These are phyloP conservation scores for Hymenoscyphus fraxineus DNA, from an alignment of 2,329 filamentous ascomycete species.

Conservation along the genomic window DNA sequence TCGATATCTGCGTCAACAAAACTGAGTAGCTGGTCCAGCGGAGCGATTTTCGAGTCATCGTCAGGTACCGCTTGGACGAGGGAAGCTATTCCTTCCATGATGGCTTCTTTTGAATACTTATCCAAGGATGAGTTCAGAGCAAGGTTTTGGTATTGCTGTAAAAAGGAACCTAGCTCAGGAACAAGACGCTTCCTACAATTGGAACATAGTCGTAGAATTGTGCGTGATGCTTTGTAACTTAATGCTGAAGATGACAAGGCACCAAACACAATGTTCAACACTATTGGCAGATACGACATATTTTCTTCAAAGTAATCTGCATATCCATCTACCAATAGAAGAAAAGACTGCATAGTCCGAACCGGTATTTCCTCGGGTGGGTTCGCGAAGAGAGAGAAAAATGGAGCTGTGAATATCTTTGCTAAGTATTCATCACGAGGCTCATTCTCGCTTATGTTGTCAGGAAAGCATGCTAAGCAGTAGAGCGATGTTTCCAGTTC, in stretches of 20 bases:
- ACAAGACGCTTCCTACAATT: slow-evolving; percentile 70
- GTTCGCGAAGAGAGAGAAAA: slow-evolving; percentile 54
- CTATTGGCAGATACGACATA: slow-evolving; percentile 61
- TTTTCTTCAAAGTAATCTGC: slow-evolving; percentile 74
- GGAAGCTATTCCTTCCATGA: slow-evolving; percentile 69
- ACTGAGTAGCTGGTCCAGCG: slow-evolving; percentile 55
- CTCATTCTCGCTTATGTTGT: slow-evolving; percentile 58
- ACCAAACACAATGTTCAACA: slow-evolving; percentile 70
- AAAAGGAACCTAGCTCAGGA: slow-evolving; percentile 62
- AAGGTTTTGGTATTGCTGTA: slow-evolving; percentile 68
- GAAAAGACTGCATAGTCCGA: slow-evolving; percentile 62
- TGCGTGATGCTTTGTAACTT: slow-evolving; percentile 66
- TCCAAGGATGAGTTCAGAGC: slow-evolving; percentile 58
- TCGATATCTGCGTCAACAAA: slow-evolving; percentile 62
- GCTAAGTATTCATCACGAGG: slow-evolving; percentile 55
- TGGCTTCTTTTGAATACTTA: slow-evolving; percentile 65
- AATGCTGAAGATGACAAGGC: slow-evolving; percentile 61
- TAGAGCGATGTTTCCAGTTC: slow-evolving; percentile 59
- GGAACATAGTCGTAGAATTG: slow-evolving; percentile 70
- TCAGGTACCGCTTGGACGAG: slow-evolving; percentile 69
- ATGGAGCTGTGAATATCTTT: slow-evolving; percentile 56
- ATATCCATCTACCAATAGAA: slow-evolving; percentile 68
- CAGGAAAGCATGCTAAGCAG: slow-evolving; percentile 63
- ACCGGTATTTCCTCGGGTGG: slow-evolving; percentile 52
- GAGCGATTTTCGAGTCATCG: slow-evolving; percentile 49